Percentiles rank a stretch among this genome's conserved stretches.
These are phyloP conservation scores for carrot (Daucus carota) DNA, from an alignment of 129 eudicot species.

Conservation along the genomic window DNA sequence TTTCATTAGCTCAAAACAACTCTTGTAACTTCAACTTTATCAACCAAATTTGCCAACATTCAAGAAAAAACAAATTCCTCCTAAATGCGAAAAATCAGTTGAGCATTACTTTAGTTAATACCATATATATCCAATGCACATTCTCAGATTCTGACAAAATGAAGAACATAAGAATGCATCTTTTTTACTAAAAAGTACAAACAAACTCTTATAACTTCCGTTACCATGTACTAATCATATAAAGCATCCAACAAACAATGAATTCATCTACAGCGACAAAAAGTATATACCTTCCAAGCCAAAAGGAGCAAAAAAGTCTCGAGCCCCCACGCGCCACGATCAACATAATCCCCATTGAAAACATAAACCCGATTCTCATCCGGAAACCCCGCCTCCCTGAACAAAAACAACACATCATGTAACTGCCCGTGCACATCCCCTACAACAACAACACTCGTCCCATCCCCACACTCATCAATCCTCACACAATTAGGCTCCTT, in stretches of 20 bases:
- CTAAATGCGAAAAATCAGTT: no score
- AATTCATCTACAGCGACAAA: neutral
- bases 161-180: no score
- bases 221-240: neutral
- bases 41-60: no score
- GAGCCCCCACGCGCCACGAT: conserved; percentile 98
- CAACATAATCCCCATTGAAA: conserved; percentile 97
- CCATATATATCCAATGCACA: no score
- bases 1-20: no score
- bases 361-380: conserved; percentile 63
- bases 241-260: neutral
- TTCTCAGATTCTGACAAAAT: no score
- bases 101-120: no score
- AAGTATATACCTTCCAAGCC: conserved; percentile 78
- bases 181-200: neutral
- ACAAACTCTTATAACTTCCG: neutral
- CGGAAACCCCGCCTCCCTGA: conserved; percentile 59
- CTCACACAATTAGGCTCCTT: conserved; percentile 79
- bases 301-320: conserved; percentile 66
- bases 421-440: conserved; percentile 96
- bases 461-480: conserved; percentile 35
- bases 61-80: no score
- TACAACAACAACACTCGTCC: conserved; percentile 66
- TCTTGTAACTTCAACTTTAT: no score
- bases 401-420: conserved; percentile 78